Evolutionary conservation across 1,139 yeast genomes (phyloP).

Genomic region (Trichomonascaceae sp.): DNA sequence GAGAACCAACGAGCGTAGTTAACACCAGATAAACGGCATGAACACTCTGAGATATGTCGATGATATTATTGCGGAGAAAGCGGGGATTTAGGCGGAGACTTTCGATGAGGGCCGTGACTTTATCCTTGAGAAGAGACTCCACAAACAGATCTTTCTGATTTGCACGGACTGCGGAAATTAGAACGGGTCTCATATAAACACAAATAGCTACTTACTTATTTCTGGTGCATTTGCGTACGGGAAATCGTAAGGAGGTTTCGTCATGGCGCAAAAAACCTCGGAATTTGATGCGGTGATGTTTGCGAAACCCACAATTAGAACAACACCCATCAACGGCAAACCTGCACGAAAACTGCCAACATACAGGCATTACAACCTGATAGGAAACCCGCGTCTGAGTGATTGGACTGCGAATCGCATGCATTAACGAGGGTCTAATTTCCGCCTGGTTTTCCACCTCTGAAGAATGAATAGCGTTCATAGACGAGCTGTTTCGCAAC

Average conservation of each 20-base stretch:
- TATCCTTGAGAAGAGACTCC: conserved; percentile 48
- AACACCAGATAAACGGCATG: conserved; percentile 57
- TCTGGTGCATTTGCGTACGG: conserved; percentile 42
- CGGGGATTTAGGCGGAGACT: conserved; percentile 54
- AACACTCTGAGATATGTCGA: conserved; percentile 54
- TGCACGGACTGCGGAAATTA: conserved; percentile 50
- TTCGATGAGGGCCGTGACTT: conserved; percentile 53
- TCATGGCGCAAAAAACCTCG: neutral
- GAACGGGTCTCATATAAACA: neutral
- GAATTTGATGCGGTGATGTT: neutral
- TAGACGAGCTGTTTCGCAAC: conserved; percentile 9
- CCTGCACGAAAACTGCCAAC: neutral
- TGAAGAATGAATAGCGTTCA: neutral
- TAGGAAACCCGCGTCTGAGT: neutral
- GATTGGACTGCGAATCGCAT: neutral
- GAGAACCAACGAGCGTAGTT: conserved; percentile 68
- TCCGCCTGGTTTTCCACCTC: neutral
- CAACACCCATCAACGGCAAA: neutral
- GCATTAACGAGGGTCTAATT: neutral
- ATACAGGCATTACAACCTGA: neutral
- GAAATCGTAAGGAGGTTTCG: conserved; percentile 14
- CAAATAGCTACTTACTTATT: conserved; percentile 31
- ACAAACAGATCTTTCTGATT: conserved; percentile 82
- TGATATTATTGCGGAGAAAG: conserved; percentile 57
- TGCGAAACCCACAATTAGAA: neutral